Evolutionary conservation across 2,329 filamentous ascomycete genomes (phyloP).

Genomic region (Penicillium glabrum): DNA sequence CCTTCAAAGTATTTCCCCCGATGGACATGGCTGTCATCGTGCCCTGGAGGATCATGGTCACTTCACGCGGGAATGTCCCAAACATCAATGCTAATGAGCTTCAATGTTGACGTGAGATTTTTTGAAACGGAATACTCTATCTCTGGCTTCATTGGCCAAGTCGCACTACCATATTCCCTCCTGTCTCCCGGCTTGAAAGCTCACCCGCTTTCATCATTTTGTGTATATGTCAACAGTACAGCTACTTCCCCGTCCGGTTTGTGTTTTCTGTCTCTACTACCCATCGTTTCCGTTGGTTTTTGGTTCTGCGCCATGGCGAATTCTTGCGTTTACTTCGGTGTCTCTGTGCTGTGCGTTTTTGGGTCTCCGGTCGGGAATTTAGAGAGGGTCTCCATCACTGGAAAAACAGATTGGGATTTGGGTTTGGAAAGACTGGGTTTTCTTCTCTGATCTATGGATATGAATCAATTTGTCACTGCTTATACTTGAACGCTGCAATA

Average conservation of each 20-base stretch:
- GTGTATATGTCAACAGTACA: conserved; percentile 17
- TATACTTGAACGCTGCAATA: conserved; percentile 14
- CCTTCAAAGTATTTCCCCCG: not conserved
- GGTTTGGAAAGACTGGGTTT: conserved; percentile 20
- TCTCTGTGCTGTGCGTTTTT: conserved; percentile 21
- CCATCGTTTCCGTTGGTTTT: conserved; percentile 4
- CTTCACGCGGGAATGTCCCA: not conserved
- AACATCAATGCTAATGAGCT: not conserved
- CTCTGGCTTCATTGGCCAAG: not conserved
- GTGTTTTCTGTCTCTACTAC: conserved; percentile 8
- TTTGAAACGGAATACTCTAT: not conserved
- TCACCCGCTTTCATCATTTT: not conserved
- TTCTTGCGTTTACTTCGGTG: conserved; percentile 8
- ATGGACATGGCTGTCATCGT: not conserved
- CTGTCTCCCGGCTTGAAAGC: not conserved
- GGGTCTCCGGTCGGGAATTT: conserved; percentile 28
- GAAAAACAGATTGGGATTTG: conserved; percentile 30
- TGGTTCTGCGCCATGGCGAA: not conserved
- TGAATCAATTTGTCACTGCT: conserved; percentile 17
- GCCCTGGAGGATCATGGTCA: not conserved
- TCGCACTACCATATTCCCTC: not conserved
- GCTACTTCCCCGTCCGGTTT: not conserved
- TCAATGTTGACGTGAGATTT: not conserved
- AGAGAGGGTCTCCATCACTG: conserved; percentile 37
- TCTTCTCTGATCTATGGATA: conserved; percentile 11